A percentile compares a stretch with the other conserved stretches of the same genome.
Evolutionary conservation across 495 filamentous ascomycete genomes (phyloP).

Genomic region (Penicillium goetzii): DNA sequence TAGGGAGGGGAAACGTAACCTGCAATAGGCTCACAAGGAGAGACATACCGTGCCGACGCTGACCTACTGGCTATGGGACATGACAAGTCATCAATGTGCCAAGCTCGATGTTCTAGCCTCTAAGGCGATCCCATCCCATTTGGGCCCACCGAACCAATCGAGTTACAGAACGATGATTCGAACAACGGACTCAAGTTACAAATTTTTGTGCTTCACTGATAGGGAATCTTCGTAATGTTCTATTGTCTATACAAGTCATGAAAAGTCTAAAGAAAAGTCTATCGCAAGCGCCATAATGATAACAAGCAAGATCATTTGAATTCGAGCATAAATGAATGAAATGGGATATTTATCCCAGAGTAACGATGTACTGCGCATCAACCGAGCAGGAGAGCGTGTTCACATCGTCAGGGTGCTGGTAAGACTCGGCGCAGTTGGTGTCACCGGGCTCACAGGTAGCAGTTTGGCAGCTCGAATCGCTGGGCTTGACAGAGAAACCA

Average conservation of each 20-base stretch:
- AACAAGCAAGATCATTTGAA: background rate
- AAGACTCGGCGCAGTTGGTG: conserved; percentile 32
- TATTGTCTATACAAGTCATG: background rate
- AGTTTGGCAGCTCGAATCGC: conserved; percentile 31
- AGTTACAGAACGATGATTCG: background rate
- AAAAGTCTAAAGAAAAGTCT: background rate
- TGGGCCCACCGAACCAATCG: too few relatives aligned
- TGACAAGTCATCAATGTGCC: too few relatives aligned
- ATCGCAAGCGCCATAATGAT: background rate
- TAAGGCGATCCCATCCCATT: too few relatives aligned
- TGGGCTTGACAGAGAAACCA: conserved; percentile 28
- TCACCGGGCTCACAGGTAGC: conserved; percentile 35
- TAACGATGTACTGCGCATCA: conserved; percentile 31
- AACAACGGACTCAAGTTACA: background rate
- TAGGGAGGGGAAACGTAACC: too few relatives aligned
- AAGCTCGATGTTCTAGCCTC: too few relatives aligned
- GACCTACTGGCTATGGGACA: too few relatives aligned
- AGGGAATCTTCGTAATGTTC: background rate
- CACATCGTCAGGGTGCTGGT: conserved; percentile 42
- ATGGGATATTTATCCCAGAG: conserved; percentile 30
- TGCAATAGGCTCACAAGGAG: too few relatives aligned
- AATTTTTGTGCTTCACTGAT: background rate
- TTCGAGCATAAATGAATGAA: background rate
- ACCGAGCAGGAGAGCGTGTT: conserved; percentile 37
- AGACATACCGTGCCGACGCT: too few relatives aligned